phyloP scores from a whole-genome alignment of 2,329 filamentous ascomycete genomes.

The Nemania serpens region DNA sequence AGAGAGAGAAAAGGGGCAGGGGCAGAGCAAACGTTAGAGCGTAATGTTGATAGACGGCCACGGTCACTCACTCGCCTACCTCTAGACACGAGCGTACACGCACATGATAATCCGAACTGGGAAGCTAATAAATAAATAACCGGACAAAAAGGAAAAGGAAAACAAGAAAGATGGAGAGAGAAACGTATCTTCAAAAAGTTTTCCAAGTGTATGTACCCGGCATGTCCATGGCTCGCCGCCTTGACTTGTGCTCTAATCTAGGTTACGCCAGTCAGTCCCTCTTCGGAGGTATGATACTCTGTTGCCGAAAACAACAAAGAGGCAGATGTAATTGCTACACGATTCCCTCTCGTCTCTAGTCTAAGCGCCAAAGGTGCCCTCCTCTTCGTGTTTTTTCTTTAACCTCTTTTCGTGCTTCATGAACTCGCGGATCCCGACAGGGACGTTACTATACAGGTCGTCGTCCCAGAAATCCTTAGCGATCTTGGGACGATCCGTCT shows the following conservation, averaged over 20 bases:
- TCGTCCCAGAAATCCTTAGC: slow-evolving; percentile 63
- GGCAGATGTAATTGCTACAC: slow-evolving; percentile 4
- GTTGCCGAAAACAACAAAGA: too few species aligned
- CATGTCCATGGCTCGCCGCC: slow-evolving; percentile 3
- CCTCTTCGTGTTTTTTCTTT: slow-evolving; percentile 71
- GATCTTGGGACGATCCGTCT: slow-evolving; percentile 47
- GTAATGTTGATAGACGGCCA: slow-evolving; percentile 21
- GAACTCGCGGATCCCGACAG: slow-evolving; percentile 92
- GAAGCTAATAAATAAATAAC: not conserved
- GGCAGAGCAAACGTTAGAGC: slow-evolving; percentile 20
- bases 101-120: slow-evolving; percentile 1
- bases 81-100: not conserved
- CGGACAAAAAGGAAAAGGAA: not conserved
- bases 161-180: too few species aligned
- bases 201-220: not conserved
- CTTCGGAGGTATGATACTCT: not conserved
- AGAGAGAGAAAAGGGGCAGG: not conserved
- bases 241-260: not conserved
- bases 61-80: not conserved
- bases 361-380: slow-evolving; percentile 54
- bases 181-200: too few species aligned
- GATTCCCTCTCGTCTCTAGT: slow-evolving; percentile 1
- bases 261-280: slow-evolving; percentile 19
- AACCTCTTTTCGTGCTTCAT: slow-evolving; percentile 96
- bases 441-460: slow-evolving; percentile 77